Percentiles rank a stretch among this genome's conserved stretches.
These are phyloP conservation scores for Arthromyces matolae DNA, from an alignment of 768 basidiomycete species.

Conservation along the genomic window DNA sequence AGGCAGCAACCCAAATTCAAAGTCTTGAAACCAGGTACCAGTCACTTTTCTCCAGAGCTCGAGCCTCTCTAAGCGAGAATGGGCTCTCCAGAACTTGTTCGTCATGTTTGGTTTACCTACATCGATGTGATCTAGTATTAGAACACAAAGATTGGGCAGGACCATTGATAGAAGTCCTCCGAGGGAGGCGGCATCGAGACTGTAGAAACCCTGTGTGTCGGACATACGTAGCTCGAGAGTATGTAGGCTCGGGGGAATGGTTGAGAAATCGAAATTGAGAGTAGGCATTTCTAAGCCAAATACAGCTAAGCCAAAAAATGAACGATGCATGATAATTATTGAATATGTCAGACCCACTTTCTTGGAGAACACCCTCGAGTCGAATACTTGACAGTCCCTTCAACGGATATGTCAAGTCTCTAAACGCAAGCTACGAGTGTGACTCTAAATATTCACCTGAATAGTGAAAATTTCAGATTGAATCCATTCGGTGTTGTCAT, in stretches of 20 bases:
- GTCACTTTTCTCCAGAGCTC: background rate
- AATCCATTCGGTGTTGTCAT: slow-evolving; percentile 4
- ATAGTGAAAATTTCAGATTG: slow-evolving; percentile 2
- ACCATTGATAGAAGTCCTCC: background rate
- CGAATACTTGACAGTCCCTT: slow-evolving; percentile 2
- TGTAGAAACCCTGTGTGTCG: background rate
- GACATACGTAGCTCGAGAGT: slow-evolving; percentile 3
- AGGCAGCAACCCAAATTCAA: slow-evolving; percentile 4
- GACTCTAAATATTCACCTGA: background rate
- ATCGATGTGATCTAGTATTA: background rate
- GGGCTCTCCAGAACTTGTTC: slow-evolving; percentile 4
- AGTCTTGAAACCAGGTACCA: slow-evolving; percentile 4
- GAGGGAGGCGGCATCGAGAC: background rate
- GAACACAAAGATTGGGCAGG: slow-evolving; percentile 2
- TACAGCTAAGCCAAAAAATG: too few species aligned
- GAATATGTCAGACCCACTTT: background rate
- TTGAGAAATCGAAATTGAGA: slow-evolving; percentile 3
- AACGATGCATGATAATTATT: too few species aligned
- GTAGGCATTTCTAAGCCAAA: too few species aligned
- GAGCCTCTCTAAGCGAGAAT: slow-evolving; percentile 6
- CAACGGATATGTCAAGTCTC: background rate
- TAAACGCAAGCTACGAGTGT: background rate
- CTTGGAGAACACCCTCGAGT: background rate
- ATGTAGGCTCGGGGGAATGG: slow-evolving; percentile 2
- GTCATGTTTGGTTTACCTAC: background rate